Evolutionary conservation across 2,329 filamentous ascomycete genomes (phyloP), one percentile per base, ranked within the genome.

Genomic region (Diaporthe sp.): DNA sequence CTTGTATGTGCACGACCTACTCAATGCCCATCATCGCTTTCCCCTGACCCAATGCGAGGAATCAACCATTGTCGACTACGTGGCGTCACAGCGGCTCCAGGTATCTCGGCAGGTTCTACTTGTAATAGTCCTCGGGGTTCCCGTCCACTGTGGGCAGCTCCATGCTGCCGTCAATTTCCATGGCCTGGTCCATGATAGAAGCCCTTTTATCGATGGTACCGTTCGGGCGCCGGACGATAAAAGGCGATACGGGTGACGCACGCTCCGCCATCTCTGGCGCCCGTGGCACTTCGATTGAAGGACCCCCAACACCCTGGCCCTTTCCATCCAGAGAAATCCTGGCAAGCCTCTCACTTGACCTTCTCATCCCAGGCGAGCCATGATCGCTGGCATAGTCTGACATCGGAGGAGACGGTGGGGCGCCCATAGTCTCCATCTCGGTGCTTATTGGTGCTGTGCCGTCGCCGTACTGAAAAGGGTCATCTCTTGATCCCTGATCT

Each of bases 51-150:
- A 47, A 28, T 22, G 25, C 60, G 7, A 66, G 30, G 2, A 15
- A 13, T 13, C 25, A 22, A 2, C 12, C 17, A 4, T 17, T 12
- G 35, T 38, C 42, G n/a, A n/a, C n/a, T n/a, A n/a, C n/a, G n/a
- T n/a, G n/a, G n/a, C n/a, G n/a, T n/a, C n/a, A n/a, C n/a, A n/a
- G n/a, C n/a, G 7, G 5, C 8, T 15, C 19, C 42, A 35, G 40
- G 28, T 6, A 15, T 28, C 4, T 10, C 28, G 10, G 9, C 28
- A 66, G 12, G 19, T 7, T 15, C 33, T 72, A 74, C 60, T 76
- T 74, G 45, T 76, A 76, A 33, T 54, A 76, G 22, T 76, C 72
- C 72, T 76, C 75, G 22, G 75, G 75, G 22, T 60, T 74, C n/a
- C 57, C 71, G 17, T 66, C 64, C 52, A 60, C 38, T 12, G 52